These are phyloP conservation scores for Syncephalis fuscata DNA, from an alignment of 371 early-diverging fungal genomes.

Conservation along the genomic window DNA sequence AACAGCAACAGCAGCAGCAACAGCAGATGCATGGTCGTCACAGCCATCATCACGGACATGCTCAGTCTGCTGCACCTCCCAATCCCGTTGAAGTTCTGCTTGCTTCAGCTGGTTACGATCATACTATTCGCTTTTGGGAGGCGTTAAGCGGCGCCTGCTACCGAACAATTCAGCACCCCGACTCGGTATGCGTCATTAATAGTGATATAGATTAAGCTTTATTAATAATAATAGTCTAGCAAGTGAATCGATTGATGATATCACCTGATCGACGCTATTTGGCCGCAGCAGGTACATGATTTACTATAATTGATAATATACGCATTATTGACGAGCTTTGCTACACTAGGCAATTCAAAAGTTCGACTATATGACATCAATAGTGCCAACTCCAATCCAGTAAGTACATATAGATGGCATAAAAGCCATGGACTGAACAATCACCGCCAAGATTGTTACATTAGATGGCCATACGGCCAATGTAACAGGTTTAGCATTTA, in stretches of 20 bases:
- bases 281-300: conserved; percentile 83
- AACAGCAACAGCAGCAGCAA: no score
- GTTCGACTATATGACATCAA: conserved; percentile 75
- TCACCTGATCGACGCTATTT: conserved; percentile 87
- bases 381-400: conserved; percentile 58
- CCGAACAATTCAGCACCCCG: conserved; percentile 86
- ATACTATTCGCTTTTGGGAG: conserved; percentile 96
- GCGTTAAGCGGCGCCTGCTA: conserved; percentile 86
- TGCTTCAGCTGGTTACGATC: conserved; percentile 91
- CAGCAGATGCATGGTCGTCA: no score
- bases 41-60: no score
- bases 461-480: conserved; percentile 85
- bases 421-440: background rate
- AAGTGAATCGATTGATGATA: conserved; percentile 86
- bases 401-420: conserved; percentile 13
- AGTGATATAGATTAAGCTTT: background rate
- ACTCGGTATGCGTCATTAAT: conserved; percentile 35
- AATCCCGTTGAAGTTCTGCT: conserved; percentile 40
- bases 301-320: conserved; percentile 1
- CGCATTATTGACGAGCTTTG: conserved; percentile 1
- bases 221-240: no score
- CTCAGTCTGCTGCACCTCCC: no score
- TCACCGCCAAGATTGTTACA: conserved; percentile 28
- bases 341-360: conserved; percentile 47
- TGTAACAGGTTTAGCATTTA: conserved; percentile 85